Conservation (phyloP, 1,139 yeast species). For the Diutina scorzettiae region DNA sequence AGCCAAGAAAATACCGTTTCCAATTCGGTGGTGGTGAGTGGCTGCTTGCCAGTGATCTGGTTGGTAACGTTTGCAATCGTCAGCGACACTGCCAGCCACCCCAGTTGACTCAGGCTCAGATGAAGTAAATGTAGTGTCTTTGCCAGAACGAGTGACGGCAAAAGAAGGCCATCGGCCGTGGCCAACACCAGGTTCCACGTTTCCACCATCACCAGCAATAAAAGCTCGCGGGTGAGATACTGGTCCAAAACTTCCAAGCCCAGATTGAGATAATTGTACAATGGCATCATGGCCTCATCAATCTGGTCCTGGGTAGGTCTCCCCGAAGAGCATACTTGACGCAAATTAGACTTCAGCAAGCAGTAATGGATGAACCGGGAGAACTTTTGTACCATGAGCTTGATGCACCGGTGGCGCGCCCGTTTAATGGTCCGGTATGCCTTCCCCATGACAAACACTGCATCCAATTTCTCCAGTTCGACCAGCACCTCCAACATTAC, state of each 20-base stretch:
- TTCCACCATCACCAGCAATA: conserved; percentile 59
- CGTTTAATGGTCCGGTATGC: conserved; percentile 56
- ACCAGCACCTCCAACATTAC: conserved; percentile 54
- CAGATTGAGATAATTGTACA: conserved; percentile 62
- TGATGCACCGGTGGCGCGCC: conserved; percentile 51
- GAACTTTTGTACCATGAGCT: conserved; percentile 55
- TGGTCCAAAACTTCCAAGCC: conserved; percentile 58
- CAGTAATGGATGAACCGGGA: conserved; percentile 29
- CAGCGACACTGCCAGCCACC: conserved; percentile 40
- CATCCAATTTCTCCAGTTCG: conserved; percentile 70
- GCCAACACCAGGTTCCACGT: conserved; percentile 63
- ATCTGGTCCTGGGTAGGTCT: conserved; percentile 41
- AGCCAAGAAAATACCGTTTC: conserved; percentile 69
- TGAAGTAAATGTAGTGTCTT: background rate
- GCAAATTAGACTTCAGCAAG: conserved; percentile 35
- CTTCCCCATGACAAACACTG: conserved; percentile 68
- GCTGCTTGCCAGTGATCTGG: conserved; percentile 40
- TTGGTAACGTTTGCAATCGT: conserved; percentile 38
- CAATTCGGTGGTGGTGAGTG: conserved; percentile 47
- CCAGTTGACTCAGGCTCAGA: background rate
- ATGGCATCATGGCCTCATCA: conserved; percentile 61
- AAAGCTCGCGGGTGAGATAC: conserved; percentile 45
- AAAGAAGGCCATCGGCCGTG: conserved; percentile 53
- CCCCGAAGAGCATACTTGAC: conserved; percentile 36
- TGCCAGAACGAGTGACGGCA: conserved; percentile 52